A percentile compares a stretch with the other conserved stretches of the same genome.
phyloP scores from a whole-genome alignment of 2,329 filamentous ascomycete genomes.

The Fusarium tricinctum region DNA sequence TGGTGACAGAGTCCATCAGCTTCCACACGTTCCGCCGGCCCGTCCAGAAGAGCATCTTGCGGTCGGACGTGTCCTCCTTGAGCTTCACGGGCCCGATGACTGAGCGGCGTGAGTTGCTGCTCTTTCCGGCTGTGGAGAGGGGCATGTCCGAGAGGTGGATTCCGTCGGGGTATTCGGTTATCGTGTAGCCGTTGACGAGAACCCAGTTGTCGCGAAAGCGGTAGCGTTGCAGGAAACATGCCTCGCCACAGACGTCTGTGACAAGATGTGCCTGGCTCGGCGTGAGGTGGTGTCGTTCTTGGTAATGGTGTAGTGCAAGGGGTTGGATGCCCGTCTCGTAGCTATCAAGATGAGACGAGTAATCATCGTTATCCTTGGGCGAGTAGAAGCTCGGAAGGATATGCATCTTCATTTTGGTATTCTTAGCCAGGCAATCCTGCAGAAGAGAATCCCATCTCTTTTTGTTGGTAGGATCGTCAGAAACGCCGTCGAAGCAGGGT shows the following conservation, averaged over 20 bases:
- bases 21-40: slow-evolving; percentile 58
- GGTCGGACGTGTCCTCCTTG: slow-evolving; percentile 49
- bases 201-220: slow-evolving; percentile 63
- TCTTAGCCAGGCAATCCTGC: slow-evolving; percentile 56
- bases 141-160: slow-evolving; percentile 49
- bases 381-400: slow-evolving; percentile 61
- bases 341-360: slow-evolving; percentile 49
- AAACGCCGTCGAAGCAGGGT: slow-evolving; percentile 54
- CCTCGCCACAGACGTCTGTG: slow-evolving; percentile 60
- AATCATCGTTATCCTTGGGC: slow-evolving; percentile 53
- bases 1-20: slow-evolving; percentile 57
- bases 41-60: slow-evolving; percentile 54
- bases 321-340: slow-evolving; percentile 60
- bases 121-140: slow-evolving; percentile 12
- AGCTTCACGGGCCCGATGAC: slow-evolving; percentile 53
- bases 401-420: slow-evolving; percentile 56
- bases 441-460: slow-evolving; percentile 60
- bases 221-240: slow-evolving; percentile 63
- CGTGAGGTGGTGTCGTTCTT: slow-evolving; percentile 56
- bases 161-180: slow-evolving; percentile 59
- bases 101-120: slow-evolving; percentile 24
- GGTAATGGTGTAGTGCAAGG: slow-evolving; percentile 58
- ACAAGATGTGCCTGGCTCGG: slow-evolving; percentile 60
- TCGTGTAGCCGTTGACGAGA: slow-evolving; percentile 62
- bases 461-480: slow-evolving; percentile 32